Base-by-base conservation (phyloP, 495 filamentous ascomycete genomes). In the Trypethelium eluteriae region DNA sequence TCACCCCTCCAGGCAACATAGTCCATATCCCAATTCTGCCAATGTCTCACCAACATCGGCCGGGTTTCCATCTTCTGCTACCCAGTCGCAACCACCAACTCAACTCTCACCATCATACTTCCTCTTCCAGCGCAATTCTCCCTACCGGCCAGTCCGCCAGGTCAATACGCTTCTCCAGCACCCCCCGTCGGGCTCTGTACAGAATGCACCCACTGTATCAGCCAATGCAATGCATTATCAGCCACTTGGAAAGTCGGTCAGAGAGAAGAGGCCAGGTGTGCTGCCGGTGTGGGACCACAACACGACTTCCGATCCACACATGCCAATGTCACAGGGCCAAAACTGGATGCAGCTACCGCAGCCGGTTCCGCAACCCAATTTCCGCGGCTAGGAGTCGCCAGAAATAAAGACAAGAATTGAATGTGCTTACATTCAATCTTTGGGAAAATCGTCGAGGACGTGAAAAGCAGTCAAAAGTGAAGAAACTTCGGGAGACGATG, bases 201-300 rank as follows among this genome's bases (percentile, higher is more conserved):
- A 92, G 61, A 87, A 90, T 69, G 88, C 89, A 66, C 73, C 85
- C 74, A 79, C 77, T 67, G 69, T 88, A 74, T 74, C 83, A 65
- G 79, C 89, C 74, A 80, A 91, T 70, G 90, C 96, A 78, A 96
- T 98, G 92, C 94, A 96, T 72, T 98, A 97, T 70, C 93, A 96
- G 71, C 90, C 93, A 3, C 77, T 98, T 9, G 89, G 90, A 2
- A 90, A 91, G 72, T 76, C 83, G 9, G 82, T 84, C 2, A 84
- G 87, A 62, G 91, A 96, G 67, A 83, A 87, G 63, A 87, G 88
- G 65, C 88, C 88, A 3, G 94, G 94, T 16, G 83, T 91, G 36
- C 82, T 98, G 11, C 94, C 94, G 12, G 36, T 59, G 53, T 59
- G 53, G 53, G 53, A 59, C 7, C 53, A 59, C 32, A 59, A 59